Percentiles rank a stretch among this genome's conserved stretches.
Conservation (phyloP, 352 stramenopile species). For the Phytopythium mirpurense region DNA sequence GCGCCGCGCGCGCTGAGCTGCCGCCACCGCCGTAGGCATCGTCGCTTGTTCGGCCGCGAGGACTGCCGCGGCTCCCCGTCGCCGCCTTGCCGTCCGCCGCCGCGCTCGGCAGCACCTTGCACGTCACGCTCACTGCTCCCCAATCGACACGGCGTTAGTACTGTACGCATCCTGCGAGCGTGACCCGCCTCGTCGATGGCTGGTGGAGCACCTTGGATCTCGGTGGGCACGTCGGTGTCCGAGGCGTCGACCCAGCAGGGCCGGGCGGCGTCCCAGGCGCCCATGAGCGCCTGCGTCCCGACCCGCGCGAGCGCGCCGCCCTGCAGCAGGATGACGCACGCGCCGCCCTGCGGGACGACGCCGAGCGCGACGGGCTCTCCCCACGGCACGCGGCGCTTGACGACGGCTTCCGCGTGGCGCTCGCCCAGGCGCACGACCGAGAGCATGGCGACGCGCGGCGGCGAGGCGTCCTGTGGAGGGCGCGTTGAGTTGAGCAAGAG, state of each 20-base stretch:
- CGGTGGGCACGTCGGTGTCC: constrained; percentile 52
- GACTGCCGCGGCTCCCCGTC: neutral
- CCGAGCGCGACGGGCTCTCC: constrained; percentile 63
- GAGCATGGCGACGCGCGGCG: constrained; percentile 66
- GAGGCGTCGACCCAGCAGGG: constrained; percentile 75
- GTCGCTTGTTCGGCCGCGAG: no score
- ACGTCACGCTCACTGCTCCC: constrained; percentile 55
- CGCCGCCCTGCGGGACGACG: constrained; percentile 70
- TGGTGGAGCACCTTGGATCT: constrained; percentile 47
- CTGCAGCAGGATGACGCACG: constrained; percentile 76
- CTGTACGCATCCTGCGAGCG: neutral
- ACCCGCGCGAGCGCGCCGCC: constrained; percentile 68
- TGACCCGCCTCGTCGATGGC: neutral
- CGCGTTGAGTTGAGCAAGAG: constrained; percentile 51
- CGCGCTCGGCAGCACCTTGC: constrained; percentile 48
- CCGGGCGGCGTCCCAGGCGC: constrained; percentile 75
- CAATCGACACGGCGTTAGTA: neutral
- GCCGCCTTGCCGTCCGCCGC: neutral
- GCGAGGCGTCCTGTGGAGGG: constrained; percentile 52
- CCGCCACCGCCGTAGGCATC: constrained; percentile 13
- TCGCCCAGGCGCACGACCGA: constrained; percentile 65
- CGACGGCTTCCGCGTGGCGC: constrained; percentile 58
- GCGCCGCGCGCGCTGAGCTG: constrained; percentile 20
- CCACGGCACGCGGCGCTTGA: constrained; percentile 69
- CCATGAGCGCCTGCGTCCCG: constrained; percentile 78